A percentile compares a stretch with the other conserved stretches of the same genome.
phyloP scores from a whole-genome alignment of 441 rosid species.

The Corymbia citriodora region DNA sequence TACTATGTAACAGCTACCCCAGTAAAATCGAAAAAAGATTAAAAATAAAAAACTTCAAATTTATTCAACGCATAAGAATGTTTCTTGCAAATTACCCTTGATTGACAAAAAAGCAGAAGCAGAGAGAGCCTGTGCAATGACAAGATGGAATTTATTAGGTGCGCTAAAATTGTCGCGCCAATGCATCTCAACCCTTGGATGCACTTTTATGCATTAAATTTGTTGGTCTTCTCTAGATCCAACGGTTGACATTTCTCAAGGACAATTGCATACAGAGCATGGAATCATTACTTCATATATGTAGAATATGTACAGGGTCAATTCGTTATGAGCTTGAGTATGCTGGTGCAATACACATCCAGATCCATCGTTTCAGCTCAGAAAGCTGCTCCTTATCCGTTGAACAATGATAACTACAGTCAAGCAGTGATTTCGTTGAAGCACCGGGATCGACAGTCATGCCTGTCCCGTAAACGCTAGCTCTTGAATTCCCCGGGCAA shows the following conservation, averaged over 20 bases:
- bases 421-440: not conserved
- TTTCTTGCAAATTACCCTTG: not conserved
- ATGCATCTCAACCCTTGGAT: not conserved
- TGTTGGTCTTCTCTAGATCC: not conserved
- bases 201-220: not conserved
- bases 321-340: not conserved
- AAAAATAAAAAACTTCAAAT: not conserved
- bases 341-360: not conserved
- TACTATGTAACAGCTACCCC: not conserved
- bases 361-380: not conserved
- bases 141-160: not conserved
- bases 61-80: not conserved
- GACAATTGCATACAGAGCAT: not conserved
- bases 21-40: not conserved
- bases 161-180: not conserved
- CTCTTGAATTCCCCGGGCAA: slow-evolving; percentile 3
- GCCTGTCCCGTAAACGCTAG: not conserved
- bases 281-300: not conserved
- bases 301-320: not conserved
- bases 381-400: not conserved
- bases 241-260: not conserved
- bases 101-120: not conserved
- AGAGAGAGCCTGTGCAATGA: not conserved
- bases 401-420: not conserved
- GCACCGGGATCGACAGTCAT: not conserved